phyloP scores from a whole-genome alignment of 768 basidiomycete genomes.

The Paxillus rubicundulus region DNA sequence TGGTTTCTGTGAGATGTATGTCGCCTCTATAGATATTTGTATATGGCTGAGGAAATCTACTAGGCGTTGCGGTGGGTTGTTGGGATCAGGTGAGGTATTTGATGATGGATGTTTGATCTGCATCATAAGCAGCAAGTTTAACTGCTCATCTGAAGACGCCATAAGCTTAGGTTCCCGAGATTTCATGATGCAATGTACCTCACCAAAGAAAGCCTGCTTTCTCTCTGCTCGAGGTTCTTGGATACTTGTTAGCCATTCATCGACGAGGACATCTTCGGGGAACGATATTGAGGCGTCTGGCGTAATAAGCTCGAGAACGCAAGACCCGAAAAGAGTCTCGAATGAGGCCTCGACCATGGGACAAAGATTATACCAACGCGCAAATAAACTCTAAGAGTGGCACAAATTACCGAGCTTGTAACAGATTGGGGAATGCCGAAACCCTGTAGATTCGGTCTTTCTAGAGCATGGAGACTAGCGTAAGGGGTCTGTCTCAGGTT shows the following conservation, averaged over 20 bases:
- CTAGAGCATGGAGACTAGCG: not conserved
- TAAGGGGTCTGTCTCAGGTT: not conserved
- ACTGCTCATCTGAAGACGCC: constrained; percentile 48
- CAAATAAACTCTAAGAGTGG: no score
- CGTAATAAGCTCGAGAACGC: constrained; percentile 58
- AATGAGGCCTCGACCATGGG: constrained; percentile 41
- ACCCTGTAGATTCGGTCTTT: not conserved
- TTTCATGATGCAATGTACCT: constrained; percentile 25
- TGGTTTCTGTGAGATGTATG: constrained; percentile 61
- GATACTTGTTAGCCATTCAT: constrained; percentile 56
- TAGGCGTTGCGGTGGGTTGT: constrained; percentile 38
- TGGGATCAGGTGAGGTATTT: constrained; percentile 21
- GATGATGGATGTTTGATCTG: constrained; percentile 33
- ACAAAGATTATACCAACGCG: not conserved
- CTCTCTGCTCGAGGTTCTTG: constrained; percentile 46
- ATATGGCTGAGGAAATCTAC: constrained; percentile 64
- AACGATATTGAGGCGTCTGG: constrained; percentile 64
- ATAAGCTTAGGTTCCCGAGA: constrained; percentile 15
- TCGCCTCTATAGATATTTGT: constrained; percentile 78
- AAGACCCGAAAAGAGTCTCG: constrained; percentile 61
- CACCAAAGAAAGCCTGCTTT: constrained; percentile 75
- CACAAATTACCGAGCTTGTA: no score
- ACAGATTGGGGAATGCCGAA: no score
- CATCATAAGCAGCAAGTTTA: constrained; percentile 47
- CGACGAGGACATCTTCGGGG: constrained; percentile 44